Conservation (phyloP, 2,329 filamentous ascomycete species). For the Rachicladosporium sp. region DNA sequence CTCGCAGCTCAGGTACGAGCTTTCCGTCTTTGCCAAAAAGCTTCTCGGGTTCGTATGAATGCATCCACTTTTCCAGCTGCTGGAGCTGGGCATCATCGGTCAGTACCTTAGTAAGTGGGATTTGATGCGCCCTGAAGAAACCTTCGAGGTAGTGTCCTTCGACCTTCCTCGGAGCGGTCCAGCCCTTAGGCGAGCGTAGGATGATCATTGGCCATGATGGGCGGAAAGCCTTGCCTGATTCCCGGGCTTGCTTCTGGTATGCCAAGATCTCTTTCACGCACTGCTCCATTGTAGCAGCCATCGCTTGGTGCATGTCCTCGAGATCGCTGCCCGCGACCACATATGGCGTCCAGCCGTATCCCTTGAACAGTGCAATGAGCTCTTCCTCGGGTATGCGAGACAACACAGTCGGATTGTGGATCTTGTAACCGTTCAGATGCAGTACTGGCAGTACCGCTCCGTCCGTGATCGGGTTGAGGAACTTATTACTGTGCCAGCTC, state of each 20-base stretch:
- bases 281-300: conserved; percentile 63
- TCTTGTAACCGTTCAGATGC: conserved; percentile 76
- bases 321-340: conserved; percentile 67
- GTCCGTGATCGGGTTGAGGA: conserved; percentile 66
- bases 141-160: conserved; percentile 59
- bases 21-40: conserved; percentile 54
- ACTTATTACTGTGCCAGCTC: conserved; percentile 73
- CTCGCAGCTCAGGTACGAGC: conserved; percentile 50
- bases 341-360: conserved; percentile 69
- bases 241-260: conserved; percentile 59
- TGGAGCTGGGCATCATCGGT: conserved; percentile 53
- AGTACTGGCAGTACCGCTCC: conserved; percentile 67
- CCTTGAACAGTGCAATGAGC: conserved; percentile 54
- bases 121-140: conserved; percentile 70
- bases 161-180: conserved; percentile 62
- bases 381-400: conserved; percentile 64
- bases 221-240: conserved; percentile 55
- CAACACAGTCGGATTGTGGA: conserved; percentile 66
- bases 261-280: conserved; percentile 57
- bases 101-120: conserved; percentile 59
- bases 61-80: conserved; percentile 65
- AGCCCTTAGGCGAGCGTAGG: conserved; percentile 66
- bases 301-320: conserved; percentile 67
- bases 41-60: conserved; percentile 59
- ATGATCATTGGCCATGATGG: conserved; percentile 71